Evolutionary conservation across 176 grass and related monocot species (phyloP), one percentile per base, ranked within the genome.

Genomic region (Juncus effusus): DNA sequence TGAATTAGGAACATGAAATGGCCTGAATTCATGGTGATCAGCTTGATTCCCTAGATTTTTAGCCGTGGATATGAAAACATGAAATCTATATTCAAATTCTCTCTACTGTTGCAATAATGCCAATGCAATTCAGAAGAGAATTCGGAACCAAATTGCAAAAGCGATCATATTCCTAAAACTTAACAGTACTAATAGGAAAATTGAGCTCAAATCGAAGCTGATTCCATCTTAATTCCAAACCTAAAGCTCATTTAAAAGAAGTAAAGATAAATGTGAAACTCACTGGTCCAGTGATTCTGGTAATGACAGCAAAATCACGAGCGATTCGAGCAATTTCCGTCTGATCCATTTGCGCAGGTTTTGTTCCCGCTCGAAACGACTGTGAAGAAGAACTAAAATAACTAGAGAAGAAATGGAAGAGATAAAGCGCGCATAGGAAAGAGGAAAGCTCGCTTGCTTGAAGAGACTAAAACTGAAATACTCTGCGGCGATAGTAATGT

Each of bases 251-350:
- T 37, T 39, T 16, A 61, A 10, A 74, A 13, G 55, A 57, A 63
- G 38, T 52, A 6, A 59, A n/a, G 16, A 60, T 11, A 59, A 54
- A 9, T 57, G 61, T 54, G 65, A 52, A 42, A 67, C 88, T 96
- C 13, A 96, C 93, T 52, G 93, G 93, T 3, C 93, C 85, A 50
- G 76, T 59, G 63, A 88, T 83, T 41, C 85, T 65, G 5, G 67
- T 85, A 87, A 96, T 86, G 51, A 81, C 88, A 11, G 88, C 67
- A 63, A 96, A 96, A 70, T 67, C 72, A 40, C 84, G 85, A 73
- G 82, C 77, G 2, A 84, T 74, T 56, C 74, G 65, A 64, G 77
- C 82, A 35, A 86, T 58, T 67, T 96, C 85, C 3, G 61, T 38
- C 60, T 52, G 44, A 56, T 86, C 85, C 92, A 91, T 96, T 60